A percentile compares a stretch with the other conserved stretches of the same genome.
These are phyloP conservation scores for Fragaria nilgerrensis DNA, from an alignment of 306 rosid species.

Conservation along the genomic window DNA sequence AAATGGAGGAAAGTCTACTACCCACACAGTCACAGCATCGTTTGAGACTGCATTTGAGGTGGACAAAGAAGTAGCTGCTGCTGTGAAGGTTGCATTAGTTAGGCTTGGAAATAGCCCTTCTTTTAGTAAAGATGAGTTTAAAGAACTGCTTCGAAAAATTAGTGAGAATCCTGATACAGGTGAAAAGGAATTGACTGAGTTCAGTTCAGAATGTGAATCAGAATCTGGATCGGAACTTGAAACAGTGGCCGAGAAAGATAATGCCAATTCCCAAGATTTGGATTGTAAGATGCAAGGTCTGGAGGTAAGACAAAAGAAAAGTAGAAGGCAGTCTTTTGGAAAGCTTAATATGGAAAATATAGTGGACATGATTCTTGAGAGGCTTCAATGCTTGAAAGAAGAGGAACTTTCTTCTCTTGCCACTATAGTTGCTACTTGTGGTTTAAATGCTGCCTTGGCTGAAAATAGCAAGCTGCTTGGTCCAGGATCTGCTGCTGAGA, in stretches of 20 bases:
- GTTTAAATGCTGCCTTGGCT: conserved; percentile 81
- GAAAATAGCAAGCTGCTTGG: conserved; percentile 55
- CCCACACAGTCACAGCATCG: conserved; percentile 74
- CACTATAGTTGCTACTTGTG: conserved; percentile 88
- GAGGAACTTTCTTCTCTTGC: conserved; percentile 90
- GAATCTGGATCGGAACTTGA: conserved; percentile 56
- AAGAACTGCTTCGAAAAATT: conserved; percentile 68
- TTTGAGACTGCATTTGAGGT: conserved; percentile 94
- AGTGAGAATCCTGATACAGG: conserved; percentile 74
- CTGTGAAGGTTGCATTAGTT: conserved; percentile 75
- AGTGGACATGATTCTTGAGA: conserved; percentile 65
- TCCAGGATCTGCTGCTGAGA: conserved; percentile 37
- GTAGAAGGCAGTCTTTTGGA: conserved; percentile 58
- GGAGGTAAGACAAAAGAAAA: conserved; percentile 43
- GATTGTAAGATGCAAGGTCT: conserved; percentile 41
- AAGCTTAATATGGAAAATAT: conserved; percentile 48
- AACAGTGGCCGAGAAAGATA: conserved; percentile 33
- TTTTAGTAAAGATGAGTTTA: conserved; percentile 65
- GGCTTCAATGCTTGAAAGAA: conserved; percentile 83
- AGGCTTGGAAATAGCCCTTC: conserved; percentile 73
- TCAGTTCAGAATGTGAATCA: conserved; percentile 57
- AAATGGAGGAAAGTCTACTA: conserved; percentile 55
- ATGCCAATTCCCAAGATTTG: conserved; percentile 31
- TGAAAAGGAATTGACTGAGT: conserved; percentile 45
- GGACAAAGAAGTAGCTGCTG: conserved; percentile 85